Percentiles rank a stretch among this genome's conserved stretches.
These are phyloP conservation scores for Penicillium sp. DNA, from an alignment of 2,329 filamentous ascomycete genomes.

Conservation along the genomic window DNA sequence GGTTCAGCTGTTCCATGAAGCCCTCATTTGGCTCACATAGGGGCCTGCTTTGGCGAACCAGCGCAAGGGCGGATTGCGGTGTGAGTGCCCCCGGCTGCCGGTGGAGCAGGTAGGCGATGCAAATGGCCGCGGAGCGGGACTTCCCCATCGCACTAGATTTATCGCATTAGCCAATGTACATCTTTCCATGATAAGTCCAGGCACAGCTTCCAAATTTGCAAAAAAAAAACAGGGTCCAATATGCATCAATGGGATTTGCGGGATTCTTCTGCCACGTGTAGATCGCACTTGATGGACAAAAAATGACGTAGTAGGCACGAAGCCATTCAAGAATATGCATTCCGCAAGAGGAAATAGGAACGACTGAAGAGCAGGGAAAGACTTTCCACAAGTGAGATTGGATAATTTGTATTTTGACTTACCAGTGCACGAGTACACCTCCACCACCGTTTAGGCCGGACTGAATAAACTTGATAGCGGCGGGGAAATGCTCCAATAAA, in stretches of 20 bases:
- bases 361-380: neutral
- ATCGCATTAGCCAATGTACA: slow-evolving; percentile 11
- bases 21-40: slow-evolving; percentile 87
- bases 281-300: slow-evolving; percentile 15
- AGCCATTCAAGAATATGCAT: neutral
- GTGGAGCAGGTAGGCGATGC: slow-evolving; percentile 80
- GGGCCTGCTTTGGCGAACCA: slow-evolving; percentile 68
- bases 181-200: neutral
- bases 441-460: slow-evolving; percentile 64
- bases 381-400: neutral
- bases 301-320: slow-evolving; percentile 19
- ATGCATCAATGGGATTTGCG: slow-evolving; percentile 1
- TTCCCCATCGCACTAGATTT: slow-evolving; percentile 87
- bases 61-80: slow-evolving; percentile 64
- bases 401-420: slow-evolving; percentile 39
- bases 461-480: slow-evolving; percentile 79
- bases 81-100: slow-evolving; percentile 56
- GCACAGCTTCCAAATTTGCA: neutral
- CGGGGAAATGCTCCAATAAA: slow-evolving; percentile 75
- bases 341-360: neutral
- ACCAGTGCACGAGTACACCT: slow-evolving; percentile 69
- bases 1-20: slow-evolving; percentile 82
- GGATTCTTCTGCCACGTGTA: slow-evolving; percentile 13
- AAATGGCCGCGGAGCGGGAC: slow-evolving; percentile 81
- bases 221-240: slow-evolving; percentile 7